Conservation (phyloP, 2,329 filamentous ascomycete species). For the Cladosporium sphaerospermum region DNA sequence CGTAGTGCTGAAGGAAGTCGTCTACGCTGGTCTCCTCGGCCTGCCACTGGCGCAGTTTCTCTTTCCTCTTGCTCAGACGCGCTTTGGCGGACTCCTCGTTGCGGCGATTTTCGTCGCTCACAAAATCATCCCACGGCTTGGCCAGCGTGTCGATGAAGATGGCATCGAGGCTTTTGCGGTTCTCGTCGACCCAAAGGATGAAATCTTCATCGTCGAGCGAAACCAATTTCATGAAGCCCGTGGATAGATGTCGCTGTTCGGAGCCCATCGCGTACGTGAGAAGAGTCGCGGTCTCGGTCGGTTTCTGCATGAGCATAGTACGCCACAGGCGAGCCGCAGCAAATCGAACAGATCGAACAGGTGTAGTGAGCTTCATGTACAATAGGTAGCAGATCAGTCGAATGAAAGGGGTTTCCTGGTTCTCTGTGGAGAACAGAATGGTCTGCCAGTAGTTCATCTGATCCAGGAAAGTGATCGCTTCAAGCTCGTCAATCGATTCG, state of each 20-base stretch:
- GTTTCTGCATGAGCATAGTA: constrained; percentile 90
- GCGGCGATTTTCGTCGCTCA: constrained; percentile 70
- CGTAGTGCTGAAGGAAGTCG: constrained; percentile 71
- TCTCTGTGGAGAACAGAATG: constrained; percentile 72
- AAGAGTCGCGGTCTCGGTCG: constrained; percentile 68
- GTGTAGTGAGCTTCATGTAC: constrained; percentile 78
- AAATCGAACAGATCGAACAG: constrained; percentile 59
- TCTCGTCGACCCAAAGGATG: constrained; percentile 77
- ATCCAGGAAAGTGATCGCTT: constrained; percentile 67
- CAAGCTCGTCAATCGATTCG: constrained; percentile 54
- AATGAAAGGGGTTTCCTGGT: constrained; percentile 73
- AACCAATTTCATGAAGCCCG: constrained; percentile 75
- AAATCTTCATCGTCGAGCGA: constrained; percentile 87
- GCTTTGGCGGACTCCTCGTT: constrained; percentile 68
- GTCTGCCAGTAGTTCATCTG: constrained; percentile 95
- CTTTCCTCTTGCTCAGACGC: constrained; percentile 68
- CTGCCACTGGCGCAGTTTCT: constrained; percentile 76
- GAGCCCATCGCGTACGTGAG: constrained; percentile 64
- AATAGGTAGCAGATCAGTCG: constrained; percentile 87
- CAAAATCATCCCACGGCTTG: constrained; percentile 82
- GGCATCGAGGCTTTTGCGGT: constrained; percentile 69
- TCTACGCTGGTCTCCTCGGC: constrained; percentile 62
- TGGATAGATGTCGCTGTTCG: constrained; percentile 64
- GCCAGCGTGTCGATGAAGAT: constrained; percentile 79
- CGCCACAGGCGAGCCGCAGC: constrained; percentile 80